phyloP scores from a whole-genome alignment of 2,329 filamentous ascomycete genomes.

The Cercospora berteroae region DNA sequence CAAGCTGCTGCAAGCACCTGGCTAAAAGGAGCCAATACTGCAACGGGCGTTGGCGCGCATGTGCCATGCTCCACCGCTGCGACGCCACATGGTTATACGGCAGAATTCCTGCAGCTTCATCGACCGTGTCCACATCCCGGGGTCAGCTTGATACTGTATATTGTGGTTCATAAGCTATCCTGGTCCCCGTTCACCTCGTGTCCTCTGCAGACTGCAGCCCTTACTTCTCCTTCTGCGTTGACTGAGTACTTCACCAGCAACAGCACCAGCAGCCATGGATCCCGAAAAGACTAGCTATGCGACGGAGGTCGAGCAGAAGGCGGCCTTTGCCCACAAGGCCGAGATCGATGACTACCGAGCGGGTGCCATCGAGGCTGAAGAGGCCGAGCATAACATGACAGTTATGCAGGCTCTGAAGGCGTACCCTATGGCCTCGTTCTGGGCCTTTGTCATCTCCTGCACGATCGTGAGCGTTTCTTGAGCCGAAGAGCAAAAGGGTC shows the following conservation, averaged over 20 bases:
- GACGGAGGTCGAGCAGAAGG: constrained; percentile 8
- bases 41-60: constrained; percentile 1
- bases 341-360: constrained; percentile 46
- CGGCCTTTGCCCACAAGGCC: constrained; percentile 19
- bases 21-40: background rate
- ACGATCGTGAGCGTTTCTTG: constrained; percentile 51
- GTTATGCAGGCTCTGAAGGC: constrained; percentile 51
- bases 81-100: constrained; percentile 4
- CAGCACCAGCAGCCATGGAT: background rate
- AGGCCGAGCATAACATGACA: constrained; percentile 52
- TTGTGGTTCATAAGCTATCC: background rate
- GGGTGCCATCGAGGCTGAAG: constrained; percentile 59
- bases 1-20: constrained; percentile 1
- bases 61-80: constrained; percentile 4
- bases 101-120: constrained; percentile 1
- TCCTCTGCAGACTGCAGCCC: background rate
- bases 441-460: constrained; percentile 57
- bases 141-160: background rate
- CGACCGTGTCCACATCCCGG: constrained; percentile 2
- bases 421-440: constrained; percentile 55
- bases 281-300: background rate
- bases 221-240: background rate
- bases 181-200: background rate
- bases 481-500: constrained; percentile 6
- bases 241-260: background rate